These are phyloP conservation scores for Salix brachista DNA, from an alignment of 345 rosid genomes.

Conservation along the genomic window DNA sequence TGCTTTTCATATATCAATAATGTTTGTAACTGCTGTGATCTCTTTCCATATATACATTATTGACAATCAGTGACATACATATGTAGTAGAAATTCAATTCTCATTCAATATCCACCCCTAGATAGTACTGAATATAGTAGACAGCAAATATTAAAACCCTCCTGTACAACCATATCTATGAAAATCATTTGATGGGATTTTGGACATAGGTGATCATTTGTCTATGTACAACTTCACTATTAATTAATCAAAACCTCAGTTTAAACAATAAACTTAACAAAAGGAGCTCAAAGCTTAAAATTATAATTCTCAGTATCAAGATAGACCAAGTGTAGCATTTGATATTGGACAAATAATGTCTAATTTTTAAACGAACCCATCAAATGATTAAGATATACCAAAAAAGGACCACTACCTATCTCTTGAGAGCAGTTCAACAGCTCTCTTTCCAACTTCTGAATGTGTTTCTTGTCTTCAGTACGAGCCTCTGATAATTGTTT, in stretches of 20 bases:
- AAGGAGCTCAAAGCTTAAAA: not conserved
- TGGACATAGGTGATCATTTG: not conserved
- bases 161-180: not conserved
- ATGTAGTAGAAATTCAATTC: not conserved
- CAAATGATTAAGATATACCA: not conserved
- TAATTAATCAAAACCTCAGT: not conserved
- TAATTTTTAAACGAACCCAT: not conserved
- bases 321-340: not conserved
- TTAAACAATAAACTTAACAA: not conserved
- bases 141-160: not conserved
- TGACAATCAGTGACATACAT: not conserved
- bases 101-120: not conserved
- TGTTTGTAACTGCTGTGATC: no score
- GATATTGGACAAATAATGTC: not conserved
- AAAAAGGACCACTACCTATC: slow-evolving; percentile 51
- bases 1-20: no score
- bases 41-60: no score
- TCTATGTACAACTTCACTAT: not conserved
- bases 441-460: slow-evolving; percentile 64
- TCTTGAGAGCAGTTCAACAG: slow-evolving; percentile 69
- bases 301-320: not conserved
- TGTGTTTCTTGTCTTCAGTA: slow-evolving; percentile 48
- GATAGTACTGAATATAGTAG: not conserved
- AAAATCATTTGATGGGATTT: not conserved
- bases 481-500: slow-evolving; percentile 60